phyloP scores from a whole-genome alignment of 805 yeast genomes.

The Candida xyloterini region DNA sequence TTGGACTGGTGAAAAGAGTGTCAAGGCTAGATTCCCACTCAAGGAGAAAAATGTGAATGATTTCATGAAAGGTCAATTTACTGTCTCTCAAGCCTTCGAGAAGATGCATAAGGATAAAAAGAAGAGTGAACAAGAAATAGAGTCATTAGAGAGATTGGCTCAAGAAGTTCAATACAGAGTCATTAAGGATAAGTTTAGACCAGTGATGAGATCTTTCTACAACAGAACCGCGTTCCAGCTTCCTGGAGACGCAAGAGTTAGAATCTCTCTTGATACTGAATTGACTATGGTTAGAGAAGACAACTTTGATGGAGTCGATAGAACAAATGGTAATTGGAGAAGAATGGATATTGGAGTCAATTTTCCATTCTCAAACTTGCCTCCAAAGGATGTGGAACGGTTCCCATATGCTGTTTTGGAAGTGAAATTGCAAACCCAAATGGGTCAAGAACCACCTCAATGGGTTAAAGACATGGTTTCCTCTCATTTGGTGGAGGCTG shows the following conservation, averaged over 20 bases:
- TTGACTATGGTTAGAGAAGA: constrained; percentile 97
- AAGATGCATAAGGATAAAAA: constrained; percentile 92
- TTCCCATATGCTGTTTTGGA: constrained; percentile 98
- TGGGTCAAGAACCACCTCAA: constrained; percentile 98
- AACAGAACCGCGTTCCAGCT: constrained; percentile 98
- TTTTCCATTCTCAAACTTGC: constrained; percentile 86
- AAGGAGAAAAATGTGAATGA: constrained; percentile 89
- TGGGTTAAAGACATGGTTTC: constrained; percentile 94
- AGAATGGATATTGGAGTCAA: constrained; percentile 98
- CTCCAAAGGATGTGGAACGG: constrained; percentile 81
- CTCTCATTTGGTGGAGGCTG: constrained; percentile 94
- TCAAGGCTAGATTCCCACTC: constrained; percentile 90
- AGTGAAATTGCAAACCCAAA: constrained; percentile 94
- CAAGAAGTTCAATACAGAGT: constrained; percentile 90
- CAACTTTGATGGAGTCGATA: constrained; percentile 86
- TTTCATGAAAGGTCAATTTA: constrained; percentile 77
- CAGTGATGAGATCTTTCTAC: constrained; percentile 93
- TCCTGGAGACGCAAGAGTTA: constrained; percentile 98
- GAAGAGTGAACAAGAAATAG: constrained; percentile 82
- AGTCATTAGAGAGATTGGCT: constrained; percentile 87
- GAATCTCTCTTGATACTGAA: constrained; percentile 97
- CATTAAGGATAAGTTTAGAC: constrained; percentile 78
- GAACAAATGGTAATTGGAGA: constrained; percentile 95
- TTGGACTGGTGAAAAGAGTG: constrained; percentile 99
- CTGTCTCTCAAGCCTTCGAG: constrained; percentile 87